phyloP scores from a whole-genome alignment of 192 early-diverging fungal genomes.

The Hyaloraphidium curvatum region DNA sequence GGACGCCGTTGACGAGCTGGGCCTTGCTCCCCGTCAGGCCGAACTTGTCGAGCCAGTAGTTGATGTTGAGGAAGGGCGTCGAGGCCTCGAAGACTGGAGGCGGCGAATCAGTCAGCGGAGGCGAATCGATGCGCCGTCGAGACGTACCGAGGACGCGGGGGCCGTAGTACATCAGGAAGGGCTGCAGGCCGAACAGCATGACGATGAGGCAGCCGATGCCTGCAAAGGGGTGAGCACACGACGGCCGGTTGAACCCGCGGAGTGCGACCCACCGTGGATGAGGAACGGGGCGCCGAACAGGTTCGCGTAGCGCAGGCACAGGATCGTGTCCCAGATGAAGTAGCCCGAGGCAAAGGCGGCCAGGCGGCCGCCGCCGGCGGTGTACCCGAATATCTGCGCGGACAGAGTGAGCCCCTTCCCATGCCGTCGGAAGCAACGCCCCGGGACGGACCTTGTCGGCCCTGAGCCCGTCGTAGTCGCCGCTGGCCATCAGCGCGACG shows the following conservation, averaged over 20 bases:
- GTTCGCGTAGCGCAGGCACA: conserved; percentile 40
- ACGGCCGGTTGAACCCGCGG: too few species aligned
- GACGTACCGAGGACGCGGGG: conserved; percentile 47
- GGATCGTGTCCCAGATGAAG: conserved; percentile 77
- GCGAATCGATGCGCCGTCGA: neutral
- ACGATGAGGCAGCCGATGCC: too few species aligned
- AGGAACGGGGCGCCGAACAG: conserved; percentile 61
- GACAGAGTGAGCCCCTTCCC: too few species aligned
- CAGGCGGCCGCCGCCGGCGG: too few species aligned
- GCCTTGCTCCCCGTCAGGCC: conserved; percentile 55
- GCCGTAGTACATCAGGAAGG: conserved; percentile 74
- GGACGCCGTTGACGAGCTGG: conserved; percentile 68
- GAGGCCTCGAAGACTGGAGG: conserved; percentile 4
- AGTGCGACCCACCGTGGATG: conserved; percentile 56
- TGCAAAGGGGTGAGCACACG: too few species aligned
- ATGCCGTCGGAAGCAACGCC: too few species aligned
- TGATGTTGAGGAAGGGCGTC: conserved; percentile 76
- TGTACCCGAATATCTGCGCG: too few species aligned
- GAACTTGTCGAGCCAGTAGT: conserved; percentile 81
- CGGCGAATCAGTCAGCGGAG: neutral
- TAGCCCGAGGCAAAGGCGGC: too few species aligned
- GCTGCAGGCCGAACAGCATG: conserved; percentile 19
- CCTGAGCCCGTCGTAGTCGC: too few species aligned
- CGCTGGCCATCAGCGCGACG: too few species aligned
- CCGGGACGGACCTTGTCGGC: too few species aligned